These are phyloP conservation scores for Bruguiera hainesii DNA, from an alignment of 441 rosid species.

Conservation along the genomic window DNA sequence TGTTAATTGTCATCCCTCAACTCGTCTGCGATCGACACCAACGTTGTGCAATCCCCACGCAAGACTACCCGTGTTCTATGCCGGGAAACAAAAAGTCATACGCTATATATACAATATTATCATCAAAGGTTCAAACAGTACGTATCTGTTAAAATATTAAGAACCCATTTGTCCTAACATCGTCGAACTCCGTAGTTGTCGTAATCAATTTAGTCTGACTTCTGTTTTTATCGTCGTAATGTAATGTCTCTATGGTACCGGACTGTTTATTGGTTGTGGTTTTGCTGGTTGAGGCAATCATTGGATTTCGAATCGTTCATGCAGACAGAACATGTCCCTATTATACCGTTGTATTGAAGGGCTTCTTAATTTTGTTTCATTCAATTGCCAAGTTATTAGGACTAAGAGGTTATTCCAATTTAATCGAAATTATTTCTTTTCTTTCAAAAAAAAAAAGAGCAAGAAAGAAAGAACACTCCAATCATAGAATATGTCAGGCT, in stretches of 20 bases:
- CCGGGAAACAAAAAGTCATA: constrained; percentile 16
- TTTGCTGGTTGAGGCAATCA: constrained; percentile 31
- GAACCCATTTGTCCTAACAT: not conserved
- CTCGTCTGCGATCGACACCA: too few species aligned
- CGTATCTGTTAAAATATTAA: not conserved
- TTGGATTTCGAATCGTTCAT: constrained; percentile 3
- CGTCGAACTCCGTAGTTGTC: not conserved
- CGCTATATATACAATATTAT: not conserved
- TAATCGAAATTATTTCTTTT: too few species aligned
- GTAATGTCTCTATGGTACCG: not conserved
- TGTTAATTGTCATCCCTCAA: too few species aligned
- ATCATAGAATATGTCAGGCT: too few species aligned
- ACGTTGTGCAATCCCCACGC: not conserved
- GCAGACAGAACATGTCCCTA: not conserved
- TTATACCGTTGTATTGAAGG: not conserved
- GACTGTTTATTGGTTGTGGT: constrained; percentile 11
- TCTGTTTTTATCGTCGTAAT: constrained; percentile 1
- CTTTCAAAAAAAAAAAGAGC: too few species aligned
- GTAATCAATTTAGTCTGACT: not conserved
- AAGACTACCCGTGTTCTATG: constrained; percentile 1
- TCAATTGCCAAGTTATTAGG: too few species aligned
- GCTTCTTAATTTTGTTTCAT: too few species aligned
- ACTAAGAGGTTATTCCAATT: too few species aligned
- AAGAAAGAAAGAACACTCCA: too few species aligned
- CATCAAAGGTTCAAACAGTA: not conserved